phyloP scores from a whole-genome alignment of 306 rosid genomes.

The Dryas alaskensis region DNA sequence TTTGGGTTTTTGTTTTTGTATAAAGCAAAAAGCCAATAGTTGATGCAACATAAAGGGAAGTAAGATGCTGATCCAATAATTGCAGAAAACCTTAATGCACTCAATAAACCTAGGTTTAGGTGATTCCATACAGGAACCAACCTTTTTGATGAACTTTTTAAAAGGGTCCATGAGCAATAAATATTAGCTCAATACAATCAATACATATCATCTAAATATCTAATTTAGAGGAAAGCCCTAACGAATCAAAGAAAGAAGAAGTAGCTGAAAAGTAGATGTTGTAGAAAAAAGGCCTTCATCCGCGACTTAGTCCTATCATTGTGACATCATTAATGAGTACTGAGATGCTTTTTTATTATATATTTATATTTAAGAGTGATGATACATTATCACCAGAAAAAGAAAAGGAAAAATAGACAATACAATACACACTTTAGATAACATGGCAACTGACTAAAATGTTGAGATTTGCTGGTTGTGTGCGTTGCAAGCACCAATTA shows the following conservation, averaged over 20 bases:
- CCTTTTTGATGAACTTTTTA: background rate
- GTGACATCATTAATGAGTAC: background rate
- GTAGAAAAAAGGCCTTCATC: background rate
- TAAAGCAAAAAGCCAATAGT: no score
- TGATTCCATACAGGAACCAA: background rate
- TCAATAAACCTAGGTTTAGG: no score
- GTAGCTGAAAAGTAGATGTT: constrained; percentile 3
- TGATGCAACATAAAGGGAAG: no score
- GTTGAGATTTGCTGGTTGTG: background rate
- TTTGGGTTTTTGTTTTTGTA: no score
- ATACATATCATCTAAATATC: background rate
- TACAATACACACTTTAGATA: background rate
- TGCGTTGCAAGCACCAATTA: background rate
- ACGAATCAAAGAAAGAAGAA: background rate
- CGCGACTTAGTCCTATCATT: background rate
- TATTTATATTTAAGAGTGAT: background rate
- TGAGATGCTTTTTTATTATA: background rate
- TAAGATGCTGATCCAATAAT: no score
- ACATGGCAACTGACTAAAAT: background rate
- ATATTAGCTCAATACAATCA: background rate
- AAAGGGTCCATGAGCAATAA: background rate
- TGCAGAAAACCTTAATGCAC: no score
- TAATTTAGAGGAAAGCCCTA: background rate
- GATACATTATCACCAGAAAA: no score
- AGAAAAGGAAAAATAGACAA: no score